Conservation (phyloP, 106 monocot species). For the Allium cepa region DNA sequence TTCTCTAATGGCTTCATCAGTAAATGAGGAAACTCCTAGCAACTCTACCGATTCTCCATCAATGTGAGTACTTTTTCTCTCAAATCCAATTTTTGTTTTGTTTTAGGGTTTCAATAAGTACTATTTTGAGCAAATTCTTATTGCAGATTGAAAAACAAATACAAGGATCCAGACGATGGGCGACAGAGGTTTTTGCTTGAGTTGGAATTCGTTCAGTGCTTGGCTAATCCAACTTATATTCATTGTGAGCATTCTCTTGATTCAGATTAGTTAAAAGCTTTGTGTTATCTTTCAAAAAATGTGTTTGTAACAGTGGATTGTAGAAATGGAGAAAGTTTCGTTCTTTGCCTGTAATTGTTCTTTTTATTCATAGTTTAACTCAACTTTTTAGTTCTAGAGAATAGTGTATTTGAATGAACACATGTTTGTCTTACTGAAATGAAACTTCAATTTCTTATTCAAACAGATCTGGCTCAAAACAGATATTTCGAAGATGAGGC, state of each 20-base stretch:
- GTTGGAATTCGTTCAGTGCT: conserved; percentile 92
- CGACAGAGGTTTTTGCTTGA: conserved; percentile 82
- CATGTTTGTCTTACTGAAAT: background rate
- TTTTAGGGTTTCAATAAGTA: background rate
- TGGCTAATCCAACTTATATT: conserved; percentile 93
- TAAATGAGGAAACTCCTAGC: background rate
- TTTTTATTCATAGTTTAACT: background rate
- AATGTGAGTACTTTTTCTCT: background rate
- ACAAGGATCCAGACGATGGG: conserved; percentile 89
- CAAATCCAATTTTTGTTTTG: background rate
- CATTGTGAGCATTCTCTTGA: conserved; percentile 42
- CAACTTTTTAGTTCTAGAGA: too few relatives aligned
- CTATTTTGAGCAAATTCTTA: background rate
- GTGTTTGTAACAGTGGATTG: background rate
- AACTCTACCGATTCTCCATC: background rate
- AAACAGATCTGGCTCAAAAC: conserved; percentile 87
- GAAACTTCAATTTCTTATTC: background rate
- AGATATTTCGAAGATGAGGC: conserved; percentile 97
- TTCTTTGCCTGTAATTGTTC: background rate
- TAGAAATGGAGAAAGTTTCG: background rate
- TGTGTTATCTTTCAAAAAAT: background rate
- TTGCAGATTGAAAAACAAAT: conserved; percentile 37
- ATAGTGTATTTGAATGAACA: too few relatives aligned
- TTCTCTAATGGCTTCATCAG: background rate
- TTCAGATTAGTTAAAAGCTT: background rate